Base-by-base conservation (phyloP, 805 yeast genomes). In the Ogataea pilisensis region DNA sequence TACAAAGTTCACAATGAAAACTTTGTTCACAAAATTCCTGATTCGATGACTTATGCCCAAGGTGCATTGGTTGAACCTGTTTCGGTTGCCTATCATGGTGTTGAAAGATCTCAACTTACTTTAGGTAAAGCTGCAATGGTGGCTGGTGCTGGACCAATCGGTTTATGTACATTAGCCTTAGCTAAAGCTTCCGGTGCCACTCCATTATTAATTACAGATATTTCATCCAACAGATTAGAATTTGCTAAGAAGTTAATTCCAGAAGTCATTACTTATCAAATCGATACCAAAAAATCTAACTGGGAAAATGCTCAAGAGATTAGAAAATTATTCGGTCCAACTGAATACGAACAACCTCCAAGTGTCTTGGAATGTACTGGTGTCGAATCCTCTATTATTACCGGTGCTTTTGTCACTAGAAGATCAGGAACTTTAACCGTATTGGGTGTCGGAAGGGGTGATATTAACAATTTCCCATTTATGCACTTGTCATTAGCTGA, bases 81-180 rank as follows among this genome's bases (percentile, higher is more conserved):
- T 26, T 64, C 73, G 14, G 82, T 76, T 35, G 79, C 74, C 2
- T 64, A 70, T 39, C 77, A 74, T 39, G 82, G 78, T 21, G 57
- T 76, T 35, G 70, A 69, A 52, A 62, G 70, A 49, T 68, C 77
- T 2, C 66, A 68, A 19, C 48, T 75, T 19, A 61, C 60, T 39
- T 52, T 73, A n/a, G 80, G 80, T 37, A 70, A 69, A 46, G 73
- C 76, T 19, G 66, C 64, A 11, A 54, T 72, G 34, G 62, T 76
- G 38, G 66, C 72, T 31, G 82, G 82, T 38, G 79, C 80, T 14
- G 81, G 82, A 18, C 81, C 82, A n/a, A 76, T 76, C 48, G 82
- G 82, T 13, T 57, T 76, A 25, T 66, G 72, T 31, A 58, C 75
- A 20, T 66, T 77, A 36, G 46, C 69, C 4, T 54, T 74, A 35